A percentile compares a stretch with the other conserved stretches of the same genome.
phyloP scores from a whole-genome alignment of 106 monocot species.

The Dioscorea alata region DNA sequence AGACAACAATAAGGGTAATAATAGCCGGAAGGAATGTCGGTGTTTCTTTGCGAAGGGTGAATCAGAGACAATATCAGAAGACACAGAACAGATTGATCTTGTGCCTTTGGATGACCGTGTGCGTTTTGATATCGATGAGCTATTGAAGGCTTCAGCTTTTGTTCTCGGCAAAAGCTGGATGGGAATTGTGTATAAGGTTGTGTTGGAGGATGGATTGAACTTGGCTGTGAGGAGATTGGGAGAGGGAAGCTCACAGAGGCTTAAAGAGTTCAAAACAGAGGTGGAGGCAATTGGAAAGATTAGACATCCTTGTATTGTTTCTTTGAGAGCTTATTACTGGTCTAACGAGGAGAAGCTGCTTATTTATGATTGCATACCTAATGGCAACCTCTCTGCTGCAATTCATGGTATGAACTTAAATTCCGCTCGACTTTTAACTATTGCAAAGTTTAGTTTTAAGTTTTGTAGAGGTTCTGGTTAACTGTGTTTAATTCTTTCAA shows the following conservation, averaged over 20 bases:
- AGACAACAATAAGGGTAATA: slow-evolving; percentile 15
- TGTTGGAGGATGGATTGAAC: slow-evolving; percentile 53
- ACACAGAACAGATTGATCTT: slow-evolving; percentile 39
- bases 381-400: slow-evolving; percentile 58
- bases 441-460: too few relatives aligned
- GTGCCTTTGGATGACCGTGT: slow-evolving; percentile 37
- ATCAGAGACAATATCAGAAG: slow-evolving; percentile 40
- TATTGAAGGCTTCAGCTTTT: slow-evolving; percentile 68
- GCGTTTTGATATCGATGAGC: slow-evolving; percentile 54
- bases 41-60: slow-evolving; percentile 58
- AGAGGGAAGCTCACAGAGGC: slow-evolving; percentile 63
- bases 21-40: slow-evolving; percentile 31
- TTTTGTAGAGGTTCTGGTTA: too few relatives aligned
- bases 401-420: slow-evolving; percentile 41
- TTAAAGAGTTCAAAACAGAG: slow-evolving; percentile 54
- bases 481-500: too few relatives aligned
- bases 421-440: too few relatives aligned
- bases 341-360: slow-evolving; percentile 81
- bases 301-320: slow-evolving; percentile 54
- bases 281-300: slow-evolving; percentile 61
- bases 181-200: slow-evolving; percentile 76
- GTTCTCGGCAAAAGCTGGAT: slow-evolving; percentile 65
- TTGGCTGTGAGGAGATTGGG: slow-evolving; percentile 71
- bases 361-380: slow-evolving; percentile 70
- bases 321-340: slow-evolving; percentile 85